phyloP scores from a whole-genome alignment of 192 early-diverging fungal genomes.

The Linnemannia hyalina region DNA sequence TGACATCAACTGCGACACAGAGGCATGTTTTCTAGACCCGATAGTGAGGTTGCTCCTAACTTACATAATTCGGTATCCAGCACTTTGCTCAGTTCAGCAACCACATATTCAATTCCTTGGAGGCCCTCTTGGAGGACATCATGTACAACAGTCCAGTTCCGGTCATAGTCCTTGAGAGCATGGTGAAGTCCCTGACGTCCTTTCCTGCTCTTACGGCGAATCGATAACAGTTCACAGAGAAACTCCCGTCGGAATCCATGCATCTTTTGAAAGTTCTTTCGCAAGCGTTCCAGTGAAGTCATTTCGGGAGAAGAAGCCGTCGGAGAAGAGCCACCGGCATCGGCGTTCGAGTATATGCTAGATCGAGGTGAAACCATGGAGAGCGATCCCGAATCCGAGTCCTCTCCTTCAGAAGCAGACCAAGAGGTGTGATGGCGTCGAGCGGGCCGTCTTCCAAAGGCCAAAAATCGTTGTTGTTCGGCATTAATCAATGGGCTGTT shows the following conservation, averaged over 20 bases:
- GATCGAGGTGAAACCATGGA: conserved; percentile 37
- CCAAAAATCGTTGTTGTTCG: conserved; percentile 1
- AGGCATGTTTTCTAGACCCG: no score
- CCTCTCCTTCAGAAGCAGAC: conserved; percentile 56
- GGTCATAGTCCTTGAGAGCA: conserved; percentile 59
- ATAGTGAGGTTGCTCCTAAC: conserved; percentile 7
- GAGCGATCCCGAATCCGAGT: conserved; percentile 29
- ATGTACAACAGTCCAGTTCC: conserved; percentile 55
- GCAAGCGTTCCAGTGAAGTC: conserved; percentile 62
- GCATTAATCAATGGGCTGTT: background rate
- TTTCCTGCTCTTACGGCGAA: conserved; percentile 64
- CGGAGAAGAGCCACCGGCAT: conserved; percentile 24
- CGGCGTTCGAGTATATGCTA: conserved; percentile 32
- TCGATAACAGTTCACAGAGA: conserved; percentile 64
- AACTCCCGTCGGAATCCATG: conserved; percentile 70
- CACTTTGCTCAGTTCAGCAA: conserved; percentile 56
- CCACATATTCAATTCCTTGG: conserved; percentile 47
- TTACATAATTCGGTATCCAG: conserved; percentile 64
- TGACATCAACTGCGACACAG: background rate
- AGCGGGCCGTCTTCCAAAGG: background rate
- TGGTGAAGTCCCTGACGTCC: conserved; percentile 58
- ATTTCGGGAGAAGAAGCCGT: conserved; percentile 22
- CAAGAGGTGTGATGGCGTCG: conserved; percentile 39
- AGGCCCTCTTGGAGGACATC: conserved; percentile 53
- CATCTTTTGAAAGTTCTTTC: conserved; percentile 61